These are phyloP conservation scores for Exophiala oligosperma DNA, from an alignment of 2,329 filamentous ascomycete species.

Conservation along the genomic window DNA sequence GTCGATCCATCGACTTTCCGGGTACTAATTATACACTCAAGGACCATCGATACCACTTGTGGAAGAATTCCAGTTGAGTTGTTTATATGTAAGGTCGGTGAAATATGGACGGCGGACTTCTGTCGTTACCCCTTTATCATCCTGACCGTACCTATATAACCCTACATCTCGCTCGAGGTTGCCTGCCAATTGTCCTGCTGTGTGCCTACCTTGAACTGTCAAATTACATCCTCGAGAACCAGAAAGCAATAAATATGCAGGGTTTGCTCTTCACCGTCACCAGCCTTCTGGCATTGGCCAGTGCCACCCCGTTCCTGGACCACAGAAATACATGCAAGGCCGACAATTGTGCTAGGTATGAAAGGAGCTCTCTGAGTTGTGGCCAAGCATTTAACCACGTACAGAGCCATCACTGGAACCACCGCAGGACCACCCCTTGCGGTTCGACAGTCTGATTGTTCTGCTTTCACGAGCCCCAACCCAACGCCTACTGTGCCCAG, in stretches of 20 bases:
- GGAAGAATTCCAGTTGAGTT: no score
- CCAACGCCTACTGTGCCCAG: slow-evolving; percentile 13
- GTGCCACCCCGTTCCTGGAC: slow-evolving; percentile 14
- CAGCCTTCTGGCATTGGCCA: slow-evolving; percentile 3
- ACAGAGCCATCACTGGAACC: slow-evolving; percentile 14
- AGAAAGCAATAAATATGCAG: slow-evolving; percentile 10
- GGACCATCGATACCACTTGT: no score
- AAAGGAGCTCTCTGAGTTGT: not conserved
- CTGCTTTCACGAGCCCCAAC: slow-evolving; percentile 11
- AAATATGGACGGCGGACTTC: no score
- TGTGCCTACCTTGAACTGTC: no score
- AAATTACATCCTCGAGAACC: no score
- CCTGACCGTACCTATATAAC: no score
- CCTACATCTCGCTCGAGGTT: not conserved
- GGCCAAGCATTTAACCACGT: not conserved
- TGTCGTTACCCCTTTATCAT: no score
- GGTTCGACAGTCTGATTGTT: slow-evolving; percentile 16
- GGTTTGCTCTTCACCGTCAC: slow-evolving; percentile 7
- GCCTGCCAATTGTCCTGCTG: not conserved
- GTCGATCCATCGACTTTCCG: not conserved
- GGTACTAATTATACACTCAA: not conserved
- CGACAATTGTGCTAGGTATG: slow-evolving; percentile 18
- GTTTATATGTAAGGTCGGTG: no score
- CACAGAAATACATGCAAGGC: slow-evolving; percentile 10
- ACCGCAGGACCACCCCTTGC: slow-evolving; percentile 10